These are phyloP conservation scores for Casuarina equisetifolia DNA, from an alignment of 306 rosid species.

Conservation along the genomic window DNA sequence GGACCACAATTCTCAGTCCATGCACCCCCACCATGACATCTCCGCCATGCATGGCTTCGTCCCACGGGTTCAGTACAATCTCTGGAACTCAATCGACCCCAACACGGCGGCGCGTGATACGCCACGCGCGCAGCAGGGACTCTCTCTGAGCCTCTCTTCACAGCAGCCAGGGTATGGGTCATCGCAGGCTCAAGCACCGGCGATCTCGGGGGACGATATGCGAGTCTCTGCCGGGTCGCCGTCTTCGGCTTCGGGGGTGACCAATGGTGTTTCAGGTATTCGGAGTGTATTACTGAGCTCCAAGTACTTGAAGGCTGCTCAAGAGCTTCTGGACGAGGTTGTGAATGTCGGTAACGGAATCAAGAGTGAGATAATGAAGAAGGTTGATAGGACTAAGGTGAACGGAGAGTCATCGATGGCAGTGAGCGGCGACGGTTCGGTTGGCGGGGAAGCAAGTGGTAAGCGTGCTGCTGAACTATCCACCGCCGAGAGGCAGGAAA, in stretches of 20 bases:
- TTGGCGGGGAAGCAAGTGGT: constrained; percentile 46
- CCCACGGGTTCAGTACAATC: constrained; percentile 65
- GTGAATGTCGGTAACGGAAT: constrained; percentile 68
- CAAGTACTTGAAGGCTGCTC: constrained; percentile 83
- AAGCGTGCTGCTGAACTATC: constrained; percentile 63
- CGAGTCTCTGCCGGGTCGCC: constrained; percentile 60
- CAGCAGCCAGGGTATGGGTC: constrained; percentile 68
- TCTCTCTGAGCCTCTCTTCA: constrained; percentile 72
- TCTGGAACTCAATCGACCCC: constrained; percentile 65
- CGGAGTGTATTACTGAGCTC: constrained; percentile 80
- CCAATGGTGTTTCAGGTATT: constrained; percentile 70
- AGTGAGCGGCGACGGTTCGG: constrained; percentile 49
- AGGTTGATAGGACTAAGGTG: constrained; percentile 36
- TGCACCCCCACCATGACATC: constrained; percentile 52
- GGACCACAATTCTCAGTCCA: constrained; percentile 47
- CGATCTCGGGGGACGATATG: constrained; percentile 50
- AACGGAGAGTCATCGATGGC: constrained; percentile 57
- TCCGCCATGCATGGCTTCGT: constrained; percentile 81
- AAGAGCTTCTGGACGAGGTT: constrained; percentile 84
- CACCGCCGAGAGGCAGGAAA: constrained; percentile 87
- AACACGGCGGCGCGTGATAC: constrained; percentile 70
- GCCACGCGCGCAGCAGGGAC: constrained; percentile 66
- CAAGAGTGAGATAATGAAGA: constrained; percentile 48
- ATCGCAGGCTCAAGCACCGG: constrained; percentile 35
- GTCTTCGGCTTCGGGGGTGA: constrained; percentile 64